phyloP scores from a whole-genome alignment of 164 flowering plant genomes.

The Berberis vulgaris region DNA sequence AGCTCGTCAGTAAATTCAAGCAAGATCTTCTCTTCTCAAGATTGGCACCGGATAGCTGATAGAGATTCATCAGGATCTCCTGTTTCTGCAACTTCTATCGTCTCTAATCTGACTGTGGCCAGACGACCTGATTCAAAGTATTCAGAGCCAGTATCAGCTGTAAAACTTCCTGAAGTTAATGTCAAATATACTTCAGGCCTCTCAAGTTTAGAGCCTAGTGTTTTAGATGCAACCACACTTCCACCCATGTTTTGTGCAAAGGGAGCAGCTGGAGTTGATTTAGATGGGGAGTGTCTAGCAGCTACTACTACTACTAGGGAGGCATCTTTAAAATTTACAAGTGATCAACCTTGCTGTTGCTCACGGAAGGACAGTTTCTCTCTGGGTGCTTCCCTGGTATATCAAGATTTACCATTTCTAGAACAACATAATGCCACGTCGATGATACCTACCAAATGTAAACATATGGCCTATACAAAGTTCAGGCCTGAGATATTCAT shows the following conservation, averaged over 20 bases:
- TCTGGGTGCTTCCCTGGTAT: conserved; percentile 20
- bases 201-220: conserved; percentile 11
- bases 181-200: conserved; percentile 18
- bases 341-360: conserved; percentile 32
- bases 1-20: conserved; percentile 49
- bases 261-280: conserved; percentile 15
- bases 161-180: conserved; percentile 13
- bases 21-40: conserved; percentile 33
- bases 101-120: conserved; percentile 30
- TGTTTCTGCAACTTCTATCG: conserved; percentile 45
- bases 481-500: conserved; percentile 18
- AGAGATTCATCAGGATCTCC: conserved; percentile 19
- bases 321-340: conserved; percentile 20
- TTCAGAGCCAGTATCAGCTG: conserved; percentile 14
- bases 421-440: conserved; percentile 24
- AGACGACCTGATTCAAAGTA: conserved; percentile 19
- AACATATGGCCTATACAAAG: conserved; percentile 18
- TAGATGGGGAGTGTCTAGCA: conserved; percentile 16
- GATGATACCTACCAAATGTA: conserved; percentile 18
- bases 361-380: conserved; percentile 24
- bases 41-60: conserved; percentile 29
- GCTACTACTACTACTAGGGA: conserved; percentile 17
- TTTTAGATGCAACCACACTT: conserved; percentile 13
- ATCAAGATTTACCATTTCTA: conserved; percentile 35
- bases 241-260: conserved; percentile 8